Evolutionary conservation across 345 rosid species (phyloP).

Genomic region (Aquilaria malaccensis): DNA sequence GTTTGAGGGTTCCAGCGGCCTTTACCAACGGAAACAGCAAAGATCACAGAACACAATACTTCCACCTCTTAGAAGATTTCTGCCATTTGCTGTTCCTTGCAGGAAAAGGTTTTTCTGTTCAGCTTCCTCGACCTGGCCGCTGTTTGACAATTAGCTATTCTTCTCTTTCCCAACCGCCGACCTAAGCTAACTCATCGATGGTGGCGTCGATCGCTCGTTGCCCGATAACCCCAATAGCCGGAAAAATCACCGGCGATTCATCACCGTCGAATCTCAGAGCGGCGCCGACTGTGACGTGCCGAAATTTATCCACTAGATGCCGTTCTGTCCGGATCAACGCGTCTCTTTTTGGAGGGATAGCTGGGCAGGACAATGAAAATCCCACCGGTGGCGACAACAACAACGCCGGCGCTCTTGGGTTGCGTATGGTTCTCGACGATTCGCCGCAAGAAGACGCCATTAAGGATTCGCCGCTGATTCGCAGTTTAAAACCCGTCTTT

Average conservation of each 20-base stretch:
- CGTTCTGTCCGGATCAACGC: constrained; percentile 9
- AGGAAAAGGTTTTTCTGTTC: too few relatives aligned
- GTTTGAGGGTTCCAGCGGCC: background rate
- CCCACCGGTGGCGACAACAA: constrained; percentile 4
- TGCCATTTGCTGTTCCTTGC: background rate
- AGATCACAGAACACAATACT: too few relatives aligned
- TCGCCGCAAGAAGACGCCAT: constrained; percentile 14
- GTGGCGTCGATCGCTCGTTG: constrained; percentile 35
- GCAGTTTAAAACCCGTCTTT: constrained; percentile 35
- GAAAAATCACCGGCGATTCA: constrained; percentile 20
- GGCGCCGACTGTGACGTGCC: constrained; percentile 5
- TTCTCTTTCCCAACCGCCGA: background rate
- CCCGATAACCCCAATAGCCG: constrained; percentile 17
- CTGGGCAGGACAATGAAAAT: constrained; percentile 1
- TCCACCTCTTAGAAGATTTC: background rate
- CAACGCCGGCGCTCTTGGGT: constrained; percentile 28
- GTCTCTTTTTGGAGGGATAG: constrained; percentile 12
- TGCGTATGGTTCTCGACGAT: constrained; percentile 30
- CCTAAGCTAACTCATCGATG: constrained; percentile 21
- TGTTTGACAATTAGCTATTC: too few relatives aligned
- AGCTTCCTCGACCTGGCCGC: too few relatives aligned
- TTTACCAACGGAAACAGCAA: background rate
- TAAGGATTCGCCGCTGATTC: constrained; percentile 43
- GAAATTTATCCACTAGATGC: constrained; percentile 16
- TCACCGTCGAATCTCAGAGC: constrained; percentile 20